Percentiles rank a stretch among this genome's conserved stretches.
These are phyloP conservation scores for Flaveria sonorensis DNA, from an alignment of 129 eudicot species.

Conservation along the genomic window DNA sequence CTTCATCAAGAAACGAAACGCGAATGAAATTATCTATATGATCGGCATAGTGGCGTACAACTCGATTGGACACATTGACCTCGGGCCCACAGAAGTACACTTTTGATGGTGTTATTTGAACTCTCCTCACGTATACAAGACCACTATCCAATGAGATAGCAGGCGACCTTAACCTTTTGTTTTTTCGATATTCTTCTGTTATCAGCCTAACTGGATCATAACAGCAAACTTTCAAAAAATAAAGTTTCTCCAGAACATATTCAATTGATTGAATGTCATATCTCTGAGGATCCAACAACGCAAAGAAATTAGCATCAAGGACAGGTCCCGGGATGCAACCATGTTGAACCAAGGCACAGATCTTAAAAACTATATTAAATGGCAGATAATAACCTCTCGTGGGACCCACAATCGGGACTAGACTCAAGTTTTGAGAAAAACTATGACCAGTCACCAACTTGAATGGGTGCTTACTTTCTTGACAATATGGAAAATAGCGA, in stretches of 20 bases:
- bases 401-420: slow-evolving; percentile 75
- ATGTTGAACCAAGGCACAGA: slow-evolving; percentile 68
- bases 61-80: slow-evolving; percentile 76
- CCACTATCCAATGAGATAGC: slow-evolving; percentile 64
- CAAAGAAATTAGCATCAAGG: slow-evolving; percentile 53
- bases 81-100: slow-evolving; percentile 87
- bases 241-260: slow-evolving; percentile 64
- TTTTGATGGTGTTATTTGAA: slow-evolving; percentile 76
- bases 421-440: slow-evolving; percentile 43
- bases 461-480: slow-evolving; percentile 54
- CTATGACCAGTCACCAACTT: slow-evolving; percentile 42
- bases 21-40: slow-evolving; percentile 75
- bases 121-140: slow-evolving; percentile 73
- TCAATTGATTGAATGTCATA: slow-evolving; percentile 43
- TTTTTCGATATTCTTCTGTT: slow-evolving; percentile 44
- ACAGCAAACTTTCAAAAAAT: slow-evolving; percentile 58
- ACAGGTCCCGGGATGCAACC: slow-evolving; percentile 84
- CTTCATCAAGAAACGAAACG: slow-evolving; percentile 83
- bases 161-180: slow-evolving; percentile 42
- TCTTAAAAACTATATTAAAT: slow-evolving; percentile 53
- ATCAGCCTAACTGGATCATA: slow-evolving; percentile 79
- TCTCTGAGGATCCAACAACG: slow-evolving; percentile 58
- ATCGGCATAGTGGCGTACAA: slow-evolving; percentile 50
- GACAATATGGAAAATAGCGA: slow-evolving; percentile 50
- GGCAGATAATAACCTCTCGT: slow-evolving; percentile 51